These are phyloP conservation scores for Wickerhamiella alocasiicola DNA, from an alignment of 805 yeast genomes.

Conservation along the genomic window DNA sequence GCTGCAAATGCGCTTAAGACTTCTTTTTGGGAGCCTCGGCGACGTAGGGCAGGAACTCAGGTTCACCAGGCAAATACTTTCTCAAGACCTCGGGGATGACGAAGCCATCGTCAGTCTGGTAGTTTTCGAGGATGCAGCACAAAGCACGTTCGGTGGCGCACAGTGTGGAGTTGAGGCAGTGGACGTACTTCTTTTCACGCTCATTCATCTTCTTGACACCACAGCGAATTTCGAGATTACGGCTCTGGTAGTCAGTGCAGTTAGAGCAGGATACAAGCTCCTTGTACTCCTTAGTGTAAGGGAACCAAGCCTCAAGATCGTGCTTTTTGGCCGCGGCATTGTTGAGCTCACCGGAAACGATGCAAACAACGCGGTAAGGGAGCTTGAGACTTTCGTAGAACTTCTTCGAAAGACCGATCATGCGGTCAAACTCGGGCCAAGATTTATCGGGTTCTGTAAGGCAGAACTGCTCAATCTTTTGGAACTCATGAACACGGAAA, in stretches of 20 bases:
- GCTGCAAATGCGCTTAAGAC: too few species aligned
- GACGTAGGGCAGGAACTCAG: conserved; percentile 78
- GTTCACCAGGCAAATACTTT: conserved; percentile 95
- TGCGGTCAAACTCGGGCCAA: conserved; percentile 92
- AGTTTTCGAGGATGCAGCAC: conserved; percentile 94
- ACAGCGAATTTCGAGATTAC: conserved; percentile 97
- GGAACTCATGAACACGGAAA: conserved; percentile 97
- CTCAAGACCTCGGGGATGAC: conserved; percentile 89
- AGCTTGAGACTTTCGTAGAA: conserved; percentile 83
- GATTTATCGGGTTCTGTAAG: conserved; percentile 96
- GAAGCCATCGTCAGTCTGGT: conserved; percentile 94
- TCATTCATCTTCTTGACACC: conserved; percentile 94
- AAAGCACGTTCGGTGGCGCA: conserved; percentile 97
- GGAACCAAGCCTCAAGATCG: conserved; percentile 99
- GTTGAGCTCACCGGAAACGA: conserved; percentile 96
- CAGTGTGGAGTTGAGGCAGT: conserved; percentile 92
- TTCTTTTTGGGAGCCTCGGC: conserved; percentile 11
- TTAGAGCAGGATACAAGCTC: conserved; percentile 97
- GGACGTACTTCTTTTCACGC: conserved; percentile 93
- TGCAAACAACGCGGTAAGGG: conserved; percentile 95
- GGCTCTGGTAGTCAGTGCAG: conserved; percentile 98
- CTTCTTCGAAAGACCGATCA: conserved; percentile 84
- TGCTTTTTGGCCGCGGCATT: conserved; percentile 98
- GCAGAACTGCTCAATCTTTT: conserved; percentile 93
- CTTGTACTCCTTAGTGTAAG: conserved; percentile 95